Conservation (phyloP, 2,329 filamentous ascomycete genomes). For the Aspergillus novofumigatus region DNA sequence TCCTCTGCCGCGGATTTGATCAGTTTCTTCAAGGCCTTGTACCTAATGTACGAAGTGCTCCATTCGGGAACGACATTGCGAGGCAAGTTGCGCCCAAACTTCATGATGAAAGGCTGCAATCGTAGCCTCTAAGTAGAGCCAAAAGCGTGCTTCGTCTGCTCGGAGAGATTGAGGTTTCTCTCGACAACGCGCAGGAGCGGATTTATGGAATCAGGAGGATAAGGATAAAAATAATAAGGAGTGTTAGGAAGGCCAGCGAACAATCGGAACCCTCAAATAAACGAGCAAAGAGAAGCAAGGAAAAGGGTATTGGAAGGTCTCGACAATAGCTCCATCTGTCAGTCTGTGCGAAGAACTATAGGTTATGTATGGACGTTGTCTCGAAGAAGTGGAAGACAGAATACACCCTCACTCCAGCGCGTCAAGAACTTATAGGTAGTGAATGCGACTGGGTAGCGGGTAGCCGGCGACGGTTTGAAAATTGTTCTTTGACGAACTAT, state of each 20-base stretch:
- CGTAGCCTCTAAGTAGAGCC: not conserved
- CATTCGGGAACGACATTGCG: conserved; percentile 50
- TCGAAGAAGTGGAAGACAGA: not conserved
- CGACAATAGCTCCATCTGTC: not conserved
- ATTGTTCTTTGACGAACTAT: not conserved
- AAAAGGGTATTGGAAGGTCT: not conserved
- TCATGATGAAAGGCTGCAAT: conserved; percentile 35
- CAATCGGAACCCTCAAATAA: not conserved
- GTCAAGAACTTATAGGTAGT: not conserved
- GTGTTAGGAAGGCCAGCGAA: not conserved
- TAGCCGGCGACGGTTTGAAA: not conserved
- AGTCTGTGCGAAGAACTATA: not conserved
- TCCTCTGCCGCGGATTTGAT: conserved; percentile 72
- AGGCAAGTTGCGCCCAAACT: conserved; percentile 48
- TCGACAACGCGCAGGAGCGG: not conserved
- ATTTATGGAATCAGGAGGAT: not conserved
- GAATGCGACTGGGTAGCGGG: not conserved
- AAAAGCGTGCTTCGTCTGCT: not conserved
- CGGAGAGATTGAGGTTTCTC: not conserved
- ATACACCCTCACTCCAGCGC: not conserved
- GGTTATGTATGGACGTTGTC: not conserved
- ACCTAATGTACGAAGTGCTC: conserved; percentile 49
- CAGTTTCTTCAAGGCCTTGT: conserved; percentile 74
- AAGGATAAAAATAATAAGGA: not conserved
- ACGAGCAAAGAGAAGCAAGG: not conserved